phyloP scores from a whole-genome alignment of 177 flowering plant species.

The Vitis hybrid region DNA sequence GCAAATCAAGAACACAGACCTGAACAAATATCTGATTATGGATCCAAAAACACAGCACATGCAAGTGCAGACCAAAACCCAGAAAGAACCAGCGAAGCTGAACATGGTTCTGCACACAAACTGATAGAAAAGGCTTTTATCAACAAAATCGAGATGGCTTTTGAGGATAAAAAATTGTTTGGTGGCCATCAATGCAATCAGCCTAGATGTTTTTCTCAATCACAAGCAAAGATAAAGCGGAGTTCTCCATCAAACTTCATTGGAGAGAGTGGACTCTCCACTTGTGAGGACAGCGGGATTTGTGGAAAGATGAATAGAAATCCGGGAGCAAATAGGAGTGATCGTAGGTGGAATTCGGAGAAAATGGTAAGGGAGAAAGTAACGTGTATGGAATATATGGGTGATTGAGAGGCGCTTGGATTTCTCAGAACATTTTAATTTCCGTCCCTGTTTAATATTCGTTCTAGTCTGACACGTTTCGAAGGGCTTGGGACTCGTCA shows the following conservation, averaged over 20 bases:
- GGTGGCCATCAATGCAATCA: slow-evolving; percentile 39
- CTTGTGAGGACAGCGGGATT: slow-evolving; percentile 16
- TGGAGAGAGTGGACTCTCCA: slow-evolving; percentile 1
- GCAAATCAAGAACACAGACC: slow-evolving; percentile 25
- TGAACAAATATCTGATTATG: slow-evolving; percentile 28
- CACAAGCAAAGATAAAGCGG: slow-evolving; percentile 22
- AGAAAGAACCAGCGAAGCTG: slow-evolving; percentile 26
- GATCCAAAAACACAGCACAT: slow-evolving; percentile 28
- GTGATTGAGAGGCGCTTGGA: not conserved
- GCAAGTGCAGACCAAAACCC: slow-evolving; percentile 33
- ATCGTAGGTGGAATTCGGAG: not conserved
- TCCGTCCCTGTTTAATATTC: too few relatives aligned
- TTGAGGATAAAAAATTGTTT: slow-evolving; percentile 13
- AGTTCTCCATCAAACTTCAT: not conserved
- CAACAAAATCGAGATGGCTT: slow-evolving; percentile 23
- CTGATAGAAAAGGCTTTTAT: slow-evolving; percentile 14
- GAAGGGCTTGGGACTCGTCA: too few relatives aligned
- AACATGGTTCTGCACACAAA: slow-evolving; percentile 31
- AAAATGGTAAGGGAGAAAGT: not conserved
- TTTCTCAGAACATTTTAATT: not conserved
- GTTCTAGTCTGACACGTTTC: too few relatives aligned
- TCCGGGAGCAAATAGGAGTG: not conserved
- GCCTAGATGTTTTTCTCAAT: slow-evolving; percentile 10
- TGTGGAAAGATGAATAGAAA: slow-evolving; percentile 4
- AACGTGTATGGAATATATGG: not conserved